These are phyloP conservation scores for Leishmania mexicana DNA, from an alignment of 208 protist species.

Conservation along the genomic window DNA sequence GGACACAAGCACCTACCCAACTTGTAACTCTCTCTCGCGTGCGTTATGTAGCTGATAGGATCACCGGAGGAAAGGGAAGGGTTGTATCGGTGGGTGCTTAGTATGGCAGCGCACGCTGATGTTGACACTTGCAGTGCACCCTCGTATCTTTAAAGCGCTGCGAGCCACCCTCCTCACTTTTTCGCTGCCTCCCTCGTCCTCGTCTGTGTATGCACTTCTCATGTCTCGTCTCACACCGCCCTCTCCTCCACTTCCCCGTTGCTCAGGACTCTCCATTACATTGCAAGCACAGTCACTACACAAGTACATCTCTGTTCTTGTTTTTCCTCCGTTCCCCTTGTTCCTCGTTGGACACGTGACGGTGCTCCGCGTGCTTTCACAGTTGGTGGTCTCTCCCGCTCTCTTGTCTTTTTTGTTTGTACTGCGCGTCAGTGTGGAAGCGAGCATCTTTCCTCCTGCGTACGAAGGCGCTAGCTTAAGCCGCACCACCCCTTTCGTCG, in stretches of 20 bases:
- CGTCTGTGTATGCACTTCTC: not conserved
- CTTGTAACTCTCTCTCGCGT: not conserved
- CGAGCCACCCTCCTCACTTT: not conserved
- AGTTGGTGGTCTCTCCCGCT: not conserved
- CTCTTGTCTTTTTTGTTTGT: not conserved
- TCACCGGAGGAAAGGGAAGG: not conserved
- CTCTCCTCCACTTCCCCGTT: not conserved
- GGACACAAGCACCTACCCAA: not conserved
- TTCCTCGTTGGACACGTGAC: conserved; percentile 1
- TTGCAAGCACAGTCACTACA: not conserved
- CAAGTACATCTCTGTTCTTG: conserved; percentile 9
- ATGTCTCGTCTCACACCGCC: not conserved
- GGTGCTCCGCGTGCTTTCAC: not conserved
- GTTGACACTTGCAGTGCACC: not conserved
- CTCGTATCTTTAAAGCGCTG: not conserved
- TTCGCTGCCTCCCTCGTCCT: not conserved
- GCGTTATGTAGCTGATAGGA: not conserved
- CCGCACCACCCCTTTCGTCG: not conserved
- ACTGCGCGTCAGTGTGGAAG: too few relatives aligned
- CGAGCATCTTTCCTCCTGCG: not conserved
- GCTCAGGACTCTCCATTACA: not conserved
- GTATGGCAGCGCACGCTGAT: not conserved
- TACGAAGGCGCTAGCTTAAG: not conserved
- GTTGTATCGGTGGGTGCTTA: not conserved
- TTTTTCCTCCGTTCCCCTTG: conserved; percentile 1